A percentile compares a stretch with the other conserved stretches of the same genome.
phyloP scores from a whole-genome alignment of 176 grass and related monocot genomes.

The Pontederia crassipes region DNA sequence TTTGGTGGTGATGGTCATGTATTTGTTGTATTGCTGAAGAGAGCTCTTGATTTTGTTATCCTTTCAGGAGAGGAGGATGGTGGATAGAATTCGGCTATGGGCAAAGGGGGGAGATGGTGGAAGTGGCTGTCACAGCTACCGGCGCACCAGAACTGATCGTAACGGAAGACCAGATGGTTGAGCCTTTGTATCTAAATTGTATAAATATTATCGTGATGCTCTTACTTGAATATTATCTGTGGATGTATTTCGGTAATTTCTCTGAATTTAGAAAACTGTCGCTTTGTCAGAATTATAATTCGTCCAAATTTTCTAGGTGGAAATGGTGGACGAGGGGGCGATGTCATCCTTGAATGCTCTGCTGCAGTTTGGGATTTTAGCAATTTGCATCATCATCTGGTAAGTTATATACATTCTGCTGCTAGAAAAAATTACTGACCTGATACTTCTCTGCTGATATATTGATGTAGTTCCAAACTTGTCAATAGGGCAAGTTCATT shows the following conservation, averaged over 20 bases:
- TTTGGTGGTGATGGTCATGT: not conserved
- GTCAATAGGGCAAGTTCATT: not conserved
- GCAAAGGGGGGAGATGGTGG: conserved; percentile 65
- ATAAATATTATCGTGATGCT: not conserved
- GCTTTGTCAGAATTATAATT: not conserved
- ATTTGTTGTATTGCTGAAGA: not conserved
- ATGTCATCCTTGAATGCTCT: conserved; percentile 86
- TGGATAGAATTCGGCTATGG: conserved; percentile 48
- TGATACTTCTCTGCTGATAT: not conserved
- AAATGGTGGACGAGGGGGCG: conserved; percentile 73
- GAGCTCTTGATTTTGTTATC: not conserved
- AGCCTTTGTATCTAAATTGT: not conserved
- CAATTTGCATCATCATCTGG: conserved; percentile 63
- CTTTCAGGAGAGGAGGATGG: conserved; percentile 51
- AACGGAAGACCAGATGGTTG: conserved; percentile 51
- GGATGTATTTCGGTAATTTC: not conserved
- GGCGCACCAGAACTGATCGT: conserved; percentile 35
- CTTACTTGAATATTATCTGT: not conserved
- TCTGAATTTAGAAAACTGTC: not conserved
- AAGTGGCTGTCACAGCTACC: conserved; percentile 42
- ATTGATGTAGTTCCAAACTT: not conserved
- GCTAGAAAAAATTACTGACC: not conserved
- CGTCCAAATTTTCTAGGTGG: conserved; percentile 39
- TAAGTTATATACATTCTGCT: conserved; percentile 18
- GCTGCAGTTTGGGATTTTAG: conserved; percentile 71